Percentiles rank a stretch among this genome's conserved stretches.
Conservation (phyloP, 225 moss, liverwort and hornwort species). For the Sphagnum contortum region DNA sequence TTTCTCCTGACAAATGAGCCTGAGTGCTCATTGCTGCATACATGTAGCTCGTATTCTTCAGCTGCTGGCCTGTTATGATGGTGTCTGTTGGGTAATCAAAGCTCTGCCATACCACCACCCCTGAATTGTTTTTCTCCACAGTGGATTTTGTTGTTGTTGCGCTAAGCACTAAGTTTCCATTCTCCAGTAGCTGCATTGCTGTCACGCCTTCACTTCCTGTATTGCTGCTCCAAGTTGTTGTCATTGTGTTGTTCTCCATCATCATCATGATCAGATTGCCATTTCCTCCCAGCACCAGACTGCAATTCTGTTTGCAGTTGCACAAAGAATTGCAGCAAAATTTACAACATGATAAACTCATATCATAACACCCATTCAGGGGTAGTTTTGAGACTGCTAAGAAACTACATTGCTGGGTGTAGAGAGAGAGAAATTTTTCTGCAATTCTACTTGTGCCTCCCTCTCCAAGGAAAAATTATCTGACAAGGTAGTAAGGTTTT, state of each 20-base stretch:
- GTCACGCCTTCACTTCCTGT: not conserved
- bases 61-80: conserved; percentile 4
- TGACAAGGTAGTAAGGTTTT: too few relatives aligned
- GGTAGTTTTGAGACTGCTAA: too few relatives aligned
- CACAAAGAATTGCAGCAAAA: too few relatives aligned
- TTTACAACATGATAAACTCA: too few relatives aligned
- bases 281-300: not conserved
- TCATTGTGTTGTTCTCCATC: not conserved
- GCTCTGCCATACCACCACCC: not conserved
- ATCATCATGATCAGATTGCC: not conserved
- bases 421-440: too few relatives aligned
- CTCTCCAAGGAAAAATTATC: too few relatives aligned
- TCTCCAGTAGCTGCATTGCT: conserved; percentile 3
- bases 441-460: too few relatives aligned
- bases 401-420: too few relatives aligned
- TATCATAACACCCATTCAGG: too few relatives aligned
- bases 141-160: not conserved
- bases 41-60: not conserved
- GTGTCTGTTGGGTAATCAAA: conserved; percentile 5
- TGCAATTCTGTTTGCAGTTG: conserved; percentile 1
- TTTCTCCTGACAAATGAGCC: not conserved
- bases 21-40: conserved; percentile 1
- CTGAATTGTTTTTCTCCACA: not conserved
- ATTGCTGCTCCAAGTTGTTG: conserved; percentile 1
- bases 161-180: conserved; percentile 1